Evolutionary conservation across 2,329 filamentous ascomycete species (phyloP).

Genomic region (Verticillium zaregamsianum): DNA sequence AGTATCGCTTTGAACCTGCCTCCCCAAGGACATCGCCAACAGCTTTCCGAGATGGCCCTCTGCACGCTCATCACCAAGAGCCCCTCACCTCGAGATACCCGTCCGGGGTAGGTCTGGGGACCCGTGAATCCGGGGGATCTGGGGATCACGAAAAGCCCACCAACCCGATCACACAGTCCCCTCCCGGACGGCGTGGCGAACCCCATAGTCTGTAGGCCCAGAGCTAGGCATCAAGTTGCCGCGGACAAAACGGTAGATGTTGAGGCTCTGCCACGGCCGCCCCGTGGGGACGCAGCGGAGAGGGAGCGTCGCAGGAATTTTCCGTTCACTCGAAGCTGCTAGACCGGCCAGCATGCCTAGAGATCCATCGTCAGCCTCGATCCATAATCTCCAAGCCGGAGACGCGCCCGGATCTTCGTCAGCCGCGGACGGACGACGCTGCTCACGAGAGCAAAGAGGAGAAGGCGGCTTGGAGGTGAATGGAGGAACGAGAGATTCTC

Average conservation of each 20-base stretch:
- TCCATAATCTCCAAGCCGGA: neutral
- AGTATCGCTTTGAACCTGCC: neutral
- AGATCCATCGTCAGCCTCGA: too few species aligned
- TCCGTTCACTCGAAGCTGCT: neutral
- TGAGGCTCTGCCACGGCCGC: neutral
- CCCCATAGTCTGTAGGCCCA: neutral
- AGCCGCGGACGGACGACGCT: neutral
- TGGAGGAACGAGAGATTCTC: slow-evolving; percentile 5
- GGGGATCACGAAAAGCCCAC: neutral
- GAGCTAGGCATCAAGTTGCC: neutral
- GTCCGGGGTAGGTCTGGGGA: neutral
- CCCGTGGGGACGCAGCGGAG: neutral
- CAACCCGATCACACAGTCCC: neutral
- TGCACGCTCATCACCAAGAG: neutral
- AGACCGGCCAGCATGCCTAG: neutral
- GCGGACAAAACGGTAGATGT: neutral
- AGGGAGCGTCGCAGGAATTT: neutral
- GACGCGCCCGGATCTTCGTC: neutral
- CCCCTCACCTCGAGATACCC: neutral
- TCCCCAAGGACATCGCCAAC: too few species aligned
- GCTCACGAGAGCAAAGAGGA: neutral
- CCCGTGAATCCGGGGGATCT: neutral
- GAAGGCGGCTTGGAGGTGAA: neutral
- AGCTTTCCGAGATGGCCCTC: neutral
- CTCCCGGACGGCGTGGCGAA: neutral